Conservation (phyloP, 805 yeast genomes). For the Candida insectalens region DNA sequence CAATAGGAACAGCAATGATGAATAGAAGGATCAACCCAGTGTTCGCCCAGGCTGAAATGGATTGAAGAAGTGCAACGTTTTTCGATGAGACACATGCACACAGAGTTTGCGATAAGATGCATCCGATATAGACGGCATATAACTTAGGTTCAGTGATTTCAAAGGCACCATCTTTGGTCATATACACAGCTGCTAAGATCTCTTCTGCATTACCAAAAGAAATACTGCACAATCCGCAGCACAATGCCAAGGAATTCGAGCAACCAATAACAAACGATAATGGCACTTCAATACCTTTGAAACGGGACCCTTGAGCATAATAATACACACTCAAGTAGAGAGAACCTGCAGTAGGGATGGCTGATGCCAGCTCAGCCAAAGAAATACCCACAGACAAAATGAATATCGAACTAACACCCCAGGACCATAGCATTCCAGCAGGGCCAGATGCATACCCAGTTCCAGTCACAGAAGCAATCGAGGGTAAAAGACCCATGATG, state of each 20-base stretch:
- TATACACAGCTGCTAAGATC: constrained; percentile 46
- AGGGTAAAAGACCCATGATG: constrained; percentile 63
- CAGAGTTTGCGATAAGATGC: constrained; percentile 40
- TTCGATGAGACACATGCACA: constrained; percentile 49
- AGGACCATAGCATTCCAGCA: constrained; percentile 60
- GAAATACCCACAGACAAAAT: constrained; percentile 50
- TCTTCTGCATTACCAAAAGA: constrained; percentile 60
- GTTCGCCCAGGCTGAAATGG: constrained; percentile 47
- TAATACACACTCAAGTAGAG: constrained; percentile 60
- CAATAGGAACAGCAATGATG: constrained; percentile 58
- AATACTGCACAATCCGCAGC: constrained; percentile 59
- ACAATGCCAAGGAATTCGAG: constrained; percentile 56
- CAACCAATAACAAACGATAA: constrained; percentile 57
- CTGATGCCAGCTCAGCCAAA: constrained; percentile 57
- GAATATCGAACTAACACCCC: constrained; percentile 50
- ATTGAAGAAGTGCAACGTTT: constrained; percentile 48
- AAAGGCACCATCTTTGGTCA: constrained; percentile 43
- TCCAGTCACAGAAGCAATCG: constrained; percentile 46
- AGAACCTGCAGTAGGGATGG: constrained; percentile 73
- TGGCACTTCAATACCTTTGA: constrained; percentile 36
- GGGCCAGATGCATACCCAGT: constrained; percentile 54
- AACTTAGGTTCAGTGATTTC: constrained; percentile 40
- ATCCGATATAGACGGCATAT: constrained; percentile 61
- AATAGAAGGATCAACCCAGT: constrained; percentile 41
- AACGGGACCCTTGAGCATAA: constrained; percentile 65